Conservation (phyloP, 2,329 filamentous ascomycete genomes). For the Trichoderma oligosporum region DNA sequence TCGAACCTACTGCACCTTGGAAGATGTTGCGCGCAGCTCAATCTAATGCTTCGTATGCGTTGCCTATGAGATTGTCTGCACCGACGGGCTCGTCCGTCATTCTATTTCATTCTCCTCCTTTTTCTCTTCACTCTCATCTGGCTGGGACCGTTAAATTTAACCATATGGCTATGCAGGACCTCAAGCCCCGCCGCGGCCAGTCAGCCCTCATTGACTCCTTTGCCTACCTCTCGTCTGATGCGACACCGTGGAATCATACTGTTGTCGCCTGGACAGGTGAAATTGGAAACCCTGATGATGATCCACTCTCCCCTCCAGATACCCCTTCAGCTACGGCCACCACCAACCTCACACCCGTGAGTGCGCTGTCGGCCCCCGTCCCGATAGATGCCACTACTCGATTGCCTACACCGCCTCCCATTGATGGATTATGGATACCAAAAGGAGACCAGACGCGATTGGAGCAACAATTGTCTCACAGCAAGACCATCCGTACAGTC, state of each 20-base stretch:
- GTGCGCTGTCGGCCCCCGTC: slow-evolving; percentile 74
- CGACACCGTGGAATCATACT: slow-evolving; percentile 84
- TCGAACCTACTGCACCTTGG: background rate
- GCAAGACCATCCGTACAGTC: slow-evolving; percentile 72
- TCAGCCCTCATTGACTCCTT: slow-evolving; percentile 93
- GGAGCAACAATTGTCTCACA: slow-evolving; percentile 68
- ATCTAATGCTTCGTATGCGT: background rate
- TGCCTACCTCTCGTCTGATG: slow-evolving; percentile 76
- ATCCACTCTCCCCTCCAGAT: slow-evolving; percentile 42
- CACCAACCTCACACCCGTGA: slow-evolving; percentile 56
- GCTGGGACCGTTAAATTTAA: background rate
- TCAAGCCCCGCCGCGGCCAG: slow-evolving; percentile 75
- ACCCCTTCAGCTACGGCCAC: slow-evolving; percentile 44
- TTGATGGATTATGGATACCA: slow-evolving; percentile 68
- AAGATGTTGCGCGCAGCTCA: background rate
- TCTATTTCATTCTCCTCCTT: background rate
- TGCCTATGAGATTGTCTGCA: background rate
- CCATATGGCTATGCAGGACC: slow-evolving; percentile 51
- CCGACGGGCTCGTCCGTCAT: background rate
- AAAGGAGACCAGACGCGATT: slow-evolving; percentile 67
- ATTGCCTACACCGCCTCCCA: slow-evolving; percentile 52
- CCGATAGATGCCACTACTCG: slow-evolving; percentile 62
- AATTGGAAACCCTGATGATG: slow-evolving; percentile 54
- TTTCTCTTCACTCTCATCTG: background rate
- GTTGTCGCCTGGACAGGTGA: slow-evolving; percentile 95